Evolutionary conservation across 2,329 filamentous ascomycete genomes (phyloP).

Genomic region (Torrubiella hemipterigena): DNA sequence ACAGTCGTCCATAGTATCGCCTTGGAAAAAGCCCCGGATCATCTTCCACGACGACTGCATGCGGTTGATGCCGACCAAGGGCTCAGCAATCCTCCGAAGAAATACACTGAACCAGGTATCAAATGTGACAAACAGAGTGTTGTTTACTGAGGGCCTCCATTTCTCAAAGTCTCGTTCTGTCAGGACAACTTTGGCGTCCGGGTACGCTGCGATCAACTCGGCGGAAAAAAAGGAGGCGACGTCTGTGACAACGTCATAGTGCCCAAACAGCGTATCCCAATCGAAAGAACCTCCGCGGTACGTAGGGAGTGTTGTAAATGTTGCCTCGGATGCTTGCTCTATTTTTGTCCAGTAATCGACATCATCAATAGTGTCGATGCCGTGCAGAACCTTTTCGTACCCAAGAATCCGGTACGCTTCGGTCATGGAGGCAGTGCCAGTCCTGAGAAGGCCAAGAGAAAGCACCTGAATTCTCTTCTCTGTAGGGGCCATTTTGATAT

Average conservation of each 20-base stretch:
- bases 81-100: background rate
- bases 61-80: background rate
- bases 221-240: slow-evolving; percentile 6
- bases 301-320: no score
- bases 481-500: no score
- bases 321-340: no score
- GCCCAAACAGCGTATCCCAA: slow-evolving; percentile 8
- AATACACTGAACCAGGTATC: background rate
- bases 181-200: slow-evolving; percentile 8
- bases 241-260: slow-evolving; percentile 7
- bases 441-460: no score
- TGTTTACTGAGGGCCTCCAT: slow-evolving; percentile 7
- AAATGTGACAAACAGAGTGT: slow-evolving; percentile 10
- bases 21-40: background rate
- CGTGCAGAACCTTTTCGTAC: no score
- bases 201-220: slow-evolving; percentile 6
- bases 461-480: no score
- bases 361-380: no score
- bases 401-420: no score
- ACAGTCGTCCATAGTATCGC: background rate
- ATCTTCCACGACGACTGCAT: background rate
- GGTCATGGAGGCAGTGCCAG: no score
- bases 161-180: slow-evolving; percentile 7
- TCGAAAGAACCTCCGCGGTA: no score
- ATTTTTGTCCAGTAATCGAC: no score